Base-by-base conservation (phyloP, 2,329 filamentous ascomycete species). In the Fusarium nanum region DNA sequence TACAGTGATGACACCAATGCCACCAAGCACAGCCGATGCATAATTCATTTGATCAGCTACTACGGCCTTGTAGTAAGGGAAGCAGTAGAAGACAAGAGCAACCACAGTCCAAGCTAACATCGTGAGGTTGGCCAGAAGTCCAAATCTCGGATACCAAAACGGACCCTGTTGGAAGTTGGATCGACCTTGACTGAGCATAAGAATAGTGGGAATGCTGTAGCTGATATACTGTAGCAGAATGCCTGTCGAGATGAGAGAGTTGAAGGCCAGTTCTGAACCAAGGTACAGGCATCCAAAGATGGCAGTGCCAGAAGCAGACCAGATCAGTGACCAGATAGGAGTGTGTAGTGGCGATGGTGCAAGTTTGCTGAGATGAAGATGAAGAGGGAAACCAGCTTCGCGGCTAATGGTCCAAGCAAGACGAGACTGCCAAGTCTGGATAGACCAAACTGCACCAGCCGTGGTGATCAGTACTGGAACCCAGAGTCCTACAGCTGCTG, bases 371-470 rank as follows among this genome's bases (percentile, higher is more conserved):
- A 53, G 59, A 23, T 61, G 30, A 6, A 16, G 30, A 22, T 61
- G 46, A 2, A 61, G n/a, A 1, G 46, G 59, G n/a, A 62, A 62
- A 2, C 59, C 59, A 6, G 44, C 46, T 40, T 62, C 59, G 3
- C 59, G 59, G 2, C 40, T 54, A 7, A 54, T 46, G 4, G 56
- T 40, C 59, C 46, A 61, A 18, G 30, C 25, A 3, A 62, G 40
- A 1, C 59, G 45, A n/a, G 59, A 61, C 18, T 62, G 46, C 56
- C 40, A 62, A 4, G 59, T 62, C 18, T 54, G 59, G 18, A 53
- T 53, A 2, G 59, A 62, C 56, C 59, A 61, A 9, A 62, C 59
- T 6, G 59, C 59, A 5, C 56, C 46, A 12, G 40, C 46, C 2
- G 46, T 45, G 0, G 40, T 61, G 20, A 54, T 54, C 5, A 54